phyloP scores from a whole-genome alignment of 1,284 basidiomycete genomes.

The Meripilus lineatus region DNA sequence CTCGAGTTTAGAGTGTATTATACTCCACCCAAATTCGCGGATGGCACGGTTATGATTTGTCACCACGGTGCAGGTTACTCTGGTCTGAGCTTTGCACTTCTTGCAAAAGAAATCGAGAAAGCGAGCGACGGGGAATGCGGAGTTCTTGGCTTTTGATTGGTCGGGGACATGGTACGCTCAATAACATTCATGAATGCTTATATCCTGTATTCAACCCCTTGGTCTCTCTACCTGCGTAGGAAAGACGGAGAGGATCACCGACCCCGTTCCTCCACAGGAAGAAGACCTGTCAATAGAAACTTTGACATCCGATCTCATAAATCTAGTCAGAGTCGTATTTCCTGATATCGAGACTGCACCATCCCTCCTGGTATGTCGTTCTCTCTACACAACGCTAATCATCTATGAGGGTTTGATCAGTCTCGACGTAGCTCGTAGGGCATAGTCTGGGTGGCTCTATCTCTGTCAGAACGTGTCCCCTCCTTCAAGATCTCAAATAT shows the following conservation, averaged over 20 bases:
- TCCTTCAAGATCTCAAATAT: constrained; percentile 65
- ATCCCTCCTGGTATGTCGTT: constrained; percentile 58
- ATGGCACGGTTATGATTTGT: constrained; percentile 73
- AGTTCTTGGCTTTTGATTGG: constrained; percentile 81
- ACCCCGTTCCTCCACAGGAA: constrained; percentile 35
- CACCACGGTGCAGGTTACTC: constrained; percentile 95
- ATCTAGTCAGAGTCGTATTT: constrained; percentile 64
- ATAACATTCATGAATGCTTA: neutral
- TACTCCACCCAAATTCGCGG: constrained; percentile 48
- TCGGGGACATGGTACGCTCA: constrained; percentile 77
- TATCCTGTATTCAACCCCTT: neutral
- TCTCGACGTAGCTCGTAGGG: constrained; percentile 61
- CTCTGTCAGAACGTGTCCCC: constrained; percentile 65
- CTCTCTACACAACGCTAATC: neutral
- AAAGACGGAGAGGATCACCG: constrained; percentile 19
- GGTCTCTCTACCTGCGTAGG: constrained; percentile 12
- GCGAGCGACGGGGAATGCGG: constrained; percentile 74
- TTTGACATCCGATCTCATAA: constrained; percentile 68
- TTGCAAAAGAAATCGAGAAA: constrained; percentile 73
- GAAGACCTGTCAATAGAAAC: constrained; percentile 72
- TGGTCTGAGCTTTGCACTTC: constrained; percentile 83
- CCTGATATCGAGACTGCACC: constrained; percentile 61
- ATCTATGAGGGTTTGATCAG: constrained; percentile 5
- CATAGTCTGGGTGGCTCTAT: constrained; percentile 94
- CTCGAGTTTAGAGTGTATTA: constrained; percentile 78